Evolutionary conservation across 2,329 filamentous ascomycete species (phyloP), one percentile per base, ranked within the genome.

Genomic region (Alternaria arborescens): DNA sequence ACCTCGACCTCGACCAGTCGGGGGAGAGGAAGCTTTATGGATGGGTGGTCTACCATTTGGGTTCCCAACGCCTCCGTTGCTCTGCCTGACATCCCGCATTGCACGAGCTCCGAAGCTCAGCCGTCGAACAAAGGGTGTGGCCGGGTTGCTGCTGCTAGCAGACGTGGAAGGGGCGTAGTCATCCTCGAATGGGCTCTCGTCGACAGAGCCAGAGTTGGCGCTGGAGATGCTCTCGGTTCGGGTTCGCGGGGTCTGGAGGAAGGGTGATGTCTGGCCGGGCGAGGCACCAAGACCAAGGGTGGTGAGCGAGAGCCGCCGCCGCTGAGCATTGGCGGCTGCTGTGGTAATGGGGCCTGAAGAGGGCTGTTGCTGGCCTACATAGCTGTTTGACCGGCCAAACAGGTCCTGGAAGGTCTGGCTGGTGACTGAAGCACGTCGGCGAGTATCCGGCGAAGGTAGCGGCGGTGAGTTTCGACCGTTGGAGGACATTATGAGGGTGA

Each of bases 51-150:
- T 87, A 87, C 85, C 85, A 82, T 84, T 87, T 76, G 88, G 84
- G 76, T 88, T 90, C 72, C 82, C 83, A 72, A 78, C 77, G 75
- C 74, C 78, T 67, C 77, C 75, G 70, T 73, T 77, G 72, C 84
- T 84, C 64, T 82, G 82, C 69, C 89, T 89, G 71, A 91, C 87
- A 79, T 89, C 89, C 70, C 88, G 86, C 78, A 93, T 84, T 67
- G 91, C 91, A 77, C 93, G 88, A 62, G 91, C 90, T 62, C 94
- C 94, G 74, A 97, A 96, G 80, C 94, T 97, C 83, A 97, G 89
- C 60, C 94, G 91, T 69, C 94, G 90, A 61, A 87, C 87, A 75
- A 94, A 94, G 34, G 93, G 92, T 12, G 91, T 91, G 54, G 83
- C 86, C 34, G 92, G 89, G 16, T 86, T 84, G 68, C 86, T 87